Conservation (phyloP, 2,329 filamentous ascomycete species). For the Aspergillus ochraceus region DNA sequence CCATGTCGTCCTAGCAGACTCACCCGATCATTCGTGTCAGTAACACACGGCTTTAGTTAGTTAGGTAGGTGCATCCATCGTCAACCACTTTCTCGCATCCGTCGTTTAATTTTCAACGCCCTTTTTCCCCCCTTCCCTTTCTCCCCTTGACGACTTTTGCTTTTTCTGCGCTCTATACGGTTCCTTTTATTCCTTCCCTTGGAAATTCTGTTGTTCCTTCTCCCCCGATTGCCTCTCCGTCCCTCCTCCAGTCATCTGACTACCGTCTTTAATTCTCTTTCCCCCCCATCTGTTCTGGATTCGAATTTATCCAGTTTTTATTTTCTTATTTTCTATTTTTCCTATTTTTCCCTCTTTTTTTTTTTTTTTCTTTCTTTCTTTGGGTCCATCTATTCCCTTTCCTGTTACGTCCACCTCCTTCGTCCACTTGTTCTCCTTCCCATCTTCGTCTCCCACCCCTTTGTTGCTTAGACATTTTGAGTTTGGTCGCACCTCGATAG, state of each 20-base stretch:
- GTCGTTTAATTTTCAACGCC: constrained; percentile 6
- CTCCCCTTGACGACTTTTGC: neutral
- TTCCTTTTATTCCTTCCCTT: constrained; percentile 1
- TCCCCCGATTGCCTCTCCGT: constrained; percentile 6
- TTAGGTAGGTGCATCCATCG: constrained; percentile 18
- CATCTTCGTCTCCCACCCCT: neutral
- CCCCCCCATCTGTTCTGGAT: neutral
- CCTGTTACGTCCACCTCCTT: constrained; percentile 1
- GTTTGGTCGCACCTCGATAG: neutral
- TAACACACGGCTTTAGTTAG: constrained; percentile 30
- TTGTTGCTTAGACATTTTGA: neutral
- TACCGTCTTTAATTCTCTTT: constrained; percentile 1
- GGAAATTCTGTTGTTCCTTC: constrained; percentile 3
- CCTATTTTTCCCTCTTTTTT: neutral
- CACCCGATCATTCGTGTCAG: constrained; percentile 26
- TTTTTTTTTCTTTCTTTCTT: neutral
- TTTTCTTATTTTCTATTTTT: neutral
- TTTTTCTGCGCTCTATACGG: neutral
- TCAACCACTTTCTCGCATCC: constrained; percentile 1
- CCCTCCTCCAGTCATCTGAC: constrained; percentile 4
- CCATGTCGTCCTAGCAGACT: constrained; percentile 33
- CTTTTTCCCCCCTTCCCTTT: constrained; percentile 3
- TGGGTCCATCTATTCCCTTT: neutral
- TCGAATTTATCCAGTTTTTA: neutral
- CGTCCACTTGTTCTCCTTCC: constrained; percentile 1